A percentile compares a stretch with the other conserved stretches of the same genome.
phyloP scores from a whole-genome alignment of 176 grass and related monocot genomes.

The Eragrostis curvula region DNA sequence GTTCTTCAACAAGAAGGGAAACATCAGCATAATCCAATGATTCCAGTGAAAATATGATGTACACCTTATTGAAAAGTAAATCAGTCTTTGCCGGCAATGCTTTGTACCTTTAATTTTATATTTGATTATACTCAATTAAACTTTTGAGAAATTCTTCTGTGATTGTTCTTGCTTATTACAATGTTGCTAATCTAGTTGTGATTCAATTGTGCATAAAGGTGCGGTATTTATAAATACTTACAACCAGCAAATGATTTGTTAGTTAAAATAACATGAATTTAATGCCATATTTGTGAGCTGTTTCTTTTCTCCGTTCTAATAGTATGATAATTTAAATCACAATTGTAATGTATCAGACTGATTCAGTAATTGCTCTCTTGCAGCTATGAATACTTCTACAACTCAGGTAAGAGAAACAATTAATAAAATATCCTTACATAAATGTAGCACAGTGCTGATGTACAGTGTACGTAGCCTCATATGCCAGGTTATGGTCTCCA shows the following conservation, averaged over 20 bases:
- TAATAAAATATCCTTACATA: not conserved
- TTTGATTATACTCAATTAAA: not conserved
- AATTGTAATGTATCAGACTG: not conserved
- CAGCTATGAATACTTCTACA: constrained; percentile 13
- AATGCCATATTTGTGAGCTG: too few species aligned
- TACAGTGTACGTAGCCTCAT: constrained; percentile 31
- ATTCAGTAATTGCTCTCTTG: not conserved
- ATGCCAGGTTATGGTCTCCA: constrained; percentile 36
- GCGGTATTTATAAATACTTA: too few species aligned
- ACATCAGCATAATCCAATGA: not conserved
- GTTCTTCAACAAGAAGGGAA: not conserved
- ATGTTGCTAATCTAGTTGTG: too few species aligned
- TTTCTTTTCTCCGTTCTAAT: too few species aligned
- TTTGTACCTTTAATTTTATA: not conserved
- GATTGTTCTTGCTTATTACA: too few species aligned
- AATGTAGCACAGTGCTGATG: constrained; percentile 9
- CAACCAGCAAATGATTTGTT: too few species aligned
- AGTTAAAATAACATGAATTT: too few species aligned
- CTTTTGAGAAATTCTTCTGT: not conserved
- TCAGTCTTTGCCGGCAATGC: not conserved
- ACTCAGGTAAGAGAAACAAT: constrained; percentile 30
- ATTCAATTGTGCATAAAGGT: too few species aligned
- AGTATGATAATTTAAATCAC: not conserved
- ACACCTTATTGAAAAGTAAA: not conserved
- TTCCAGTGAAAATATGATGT: not conserved